Base-by-base conservation (phyloP, 371 early-diverging fungal species). In the Haplosporangium sp. region DNA sequence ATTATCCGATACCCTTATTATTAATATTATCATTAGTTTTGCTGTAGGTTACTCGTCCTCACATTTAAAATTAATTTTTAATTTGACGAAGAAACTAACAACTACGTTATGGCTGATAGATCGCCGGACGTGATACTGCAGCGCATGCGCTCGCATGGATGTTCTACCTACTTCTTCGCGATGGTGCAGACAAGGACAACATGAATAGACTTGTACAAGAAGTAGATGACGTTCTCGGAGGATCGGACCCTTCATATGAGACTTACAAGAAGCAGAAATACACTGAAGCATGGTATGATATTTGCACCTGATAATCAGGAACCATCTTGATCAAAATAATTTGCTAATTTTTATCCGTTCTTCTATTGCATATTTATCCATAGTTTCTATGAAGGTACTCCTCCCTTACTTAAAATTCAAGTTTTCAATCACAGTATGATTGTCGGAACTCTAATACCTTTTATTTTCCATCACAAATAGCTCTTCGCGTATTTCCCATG, bases 1-100 rank as follows among this genome's bases (percentile, higher is more conserved):
- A 0, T 63, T 88, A 2, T 69, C 75, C 52, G 86, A 88, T 19
- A 83, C 88, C 4, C 83, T 83, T 40, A 78, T 92, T 15, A 74
- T 84, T 2, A 92, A 92, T 63, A 85, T 87, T 47, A 86, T 93
- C 2, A 65, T 94, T 34, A 92, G 89, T 71, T 88, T 91, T 65
- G 86, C 91, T 37, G 64, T 60, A 72, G 7, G 66, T 53, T 48
- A 17, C 17, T 48, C 17, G 10, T 48, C 1, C 5, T 48, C 13
- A 10, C 13, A 13, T 44, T 15, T 34, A 15, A 34, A 9, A 5
- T 58, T 27, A 10, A 13, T 44, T 44, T 44, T 44, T 3, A 10
- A 8, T 42, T 6, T 44, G 44, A 44, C 27, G 27, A 27, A 27
- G 27, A 27, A 27, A 27, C 27, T 27, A 27, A 27, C 27, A 27